Evolutionary conservation across 75 land plant genomes (phyloP).

Genomic region (Cunninghamia lanceolata): DNA sequence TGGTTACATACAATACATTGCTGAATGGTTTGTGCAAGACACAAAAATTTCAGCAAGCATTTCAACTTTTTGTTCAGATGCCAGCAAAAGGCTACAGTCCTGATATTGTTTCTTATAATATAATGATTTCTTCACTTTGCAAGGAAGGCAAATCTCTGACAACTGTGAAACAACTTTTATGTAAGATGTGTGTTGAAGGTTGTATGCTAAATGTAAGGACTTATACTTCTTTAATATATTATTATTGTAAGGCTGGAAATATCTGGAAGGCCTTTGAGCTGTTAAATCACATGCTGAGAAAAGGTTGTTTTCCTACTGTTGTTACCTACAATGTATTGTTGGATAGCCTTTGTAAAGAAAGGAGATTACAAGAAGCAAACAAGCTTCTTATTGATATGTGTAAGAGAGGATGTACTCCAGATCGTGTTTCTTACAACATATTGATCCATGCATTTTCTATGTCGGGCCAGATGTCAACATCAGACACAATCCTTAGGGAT

Average conservation of each 20-base stretch:
- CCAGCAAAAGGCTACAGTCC: constrained; percentile 14
- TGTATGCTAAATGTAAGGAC: constrained; percentile 26
- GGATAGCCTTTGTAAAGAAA: constrained; percentile 40
- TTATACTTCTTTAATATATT: constrained; percentile 33
- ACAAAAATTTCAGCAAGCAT: constrained; percentile 31
- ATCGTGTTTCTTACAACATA: constrained; percentile 42
- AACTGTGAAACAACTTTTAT: constrained; percentile 24
- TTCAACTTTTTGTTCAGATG: constrained; percentile 31
- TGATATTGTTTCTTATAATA: constrained; percentile 42
- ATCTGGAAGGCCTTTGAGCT: constrained; percentile 28
- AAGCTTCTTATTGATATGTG: constrained; percentile 30
- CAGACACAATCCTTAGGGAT: constrained; percentile 15
- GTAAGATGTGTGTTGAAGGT: constrained; percentile 26
- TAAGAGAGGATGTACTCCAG: constrained; percentile 23
- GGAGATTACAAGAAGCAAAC: constrained; percentile 20
- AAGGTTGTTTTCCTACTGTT: constrained; percentile 32
- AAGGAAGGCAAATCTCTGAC: constrained; percentile 25
- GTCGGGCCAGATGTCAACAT: constrained; percentile 14
- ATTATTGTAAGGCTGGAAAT: constrained; percentile 30
- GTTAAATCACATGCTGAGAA: constrained; percentile 31
- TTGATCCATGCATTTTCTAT: constrained; percentile 40
- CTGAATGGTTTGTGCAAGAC: constrained; percentile 50
- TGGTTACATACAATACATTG: constrained; percentile 56
- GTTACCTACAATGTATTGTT: constrained; percentile 47
- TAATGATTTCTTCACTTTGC: constrained; percentile 44